phyloP scores from a whole-genome alignment of 768 basidiomycete genomes.

The Cystofilobasidium ferigula region DNA sequence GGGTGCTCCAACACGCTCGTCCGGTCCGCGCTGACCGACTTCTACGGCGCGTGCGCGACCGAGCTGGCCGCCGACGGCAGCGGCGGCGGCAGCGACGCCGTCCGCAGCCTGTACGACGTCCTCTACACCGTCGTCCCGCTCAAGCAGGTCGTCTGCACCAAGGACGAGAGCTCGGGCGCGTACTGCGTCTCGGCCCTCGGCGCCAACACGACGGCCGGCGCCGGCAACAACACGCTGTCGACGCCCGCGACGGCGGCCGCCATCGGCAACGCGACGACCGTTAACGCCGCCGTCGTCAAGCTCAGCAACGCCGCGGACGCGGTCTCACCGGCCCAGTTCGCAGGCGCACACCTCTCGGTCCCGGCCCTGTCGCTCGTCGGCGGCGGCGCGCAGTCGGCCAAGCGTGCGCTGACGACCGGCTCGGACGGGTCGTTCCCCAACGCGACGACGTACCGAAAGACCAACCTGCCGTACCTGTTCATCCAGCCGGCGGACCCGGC shows the following conservation, averaged over 20 bases:
- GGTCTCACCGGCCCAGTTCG: conserved; percentile 26
- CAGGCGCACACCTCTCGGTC: conserved; percentile 30
- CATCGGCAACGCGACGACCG: conserved; percentile 27
- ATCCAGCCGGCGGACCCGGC: conserved; percentile 47
- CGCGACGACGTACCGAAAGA: conserved; percentile 45
- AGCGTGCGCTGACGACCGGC: conserved; percentile 18
- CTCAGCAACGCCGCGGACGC: conserved; percentile 23
- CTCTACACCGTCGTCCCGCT: conserved; percentile 64
- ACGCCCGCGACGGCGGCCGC: conserved; percentile 42
- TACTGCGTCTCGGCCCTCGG: conserved; percentile 57
- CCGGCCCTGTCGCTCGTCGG: conserved; percentile 27
- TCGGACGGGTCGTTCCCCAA: conserved; percentile 37
- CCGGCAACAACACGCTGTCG: conserved; percentile 26
- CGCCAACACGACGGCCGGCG: conserved; percentile 33
- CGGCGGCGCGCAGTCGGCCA: conserved; percentile 23
- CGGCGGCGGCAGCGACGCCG: conserved; percentile 43
- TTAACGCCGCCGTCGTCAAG: conserved; percentile 29
- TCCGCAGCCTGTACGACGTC: conserved; percentile 63
- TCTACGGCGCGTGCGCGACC: conserved; percentile 56
- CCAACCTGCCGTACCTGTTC: conserved; percentile 64
- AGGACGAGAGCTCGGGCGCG: conserved; percentile 52
- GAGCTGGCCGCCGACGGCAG: conserved; percentile 55
- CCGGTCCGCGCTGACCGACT: conserved; percentile 52
- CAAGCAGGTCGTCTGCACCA: conserved; percentile 57
- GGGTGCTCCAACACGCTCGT: conserved; percentile 45